Conservation (phyloP, 2,329 filamentous ascomycete genomes). For the Paraphaeosphaeria minitans region DNA sequence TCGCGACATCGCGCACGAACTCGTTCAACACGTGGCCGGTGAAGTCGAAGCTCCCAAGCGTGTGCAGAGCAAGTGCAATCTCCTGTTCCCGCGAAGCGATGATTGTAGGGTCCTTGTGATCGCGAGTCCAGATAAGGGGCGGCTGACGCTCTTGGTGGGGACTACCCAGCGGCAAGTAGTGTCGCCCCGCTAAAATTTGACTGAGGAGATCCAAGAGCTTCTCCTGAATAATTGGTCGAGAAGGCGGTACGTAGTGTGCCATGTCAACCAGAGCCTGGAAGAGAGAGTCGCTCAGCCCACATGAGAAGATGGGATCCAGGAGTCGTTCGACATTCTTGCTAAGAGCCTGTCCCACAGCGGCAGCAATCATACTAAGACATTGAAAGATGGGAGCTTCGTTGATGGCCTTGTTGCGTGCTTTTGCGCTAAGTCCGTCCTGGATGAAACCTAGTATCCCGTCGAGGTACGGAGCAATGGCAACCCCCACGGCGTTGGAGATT, state of each 20-base stretch:
- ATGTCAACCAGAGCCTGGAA: constrained; percentile 97
- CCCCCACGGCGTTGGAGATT: constrained; percentile 94
- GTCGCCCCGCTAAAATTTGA: constrained; percentile 87
- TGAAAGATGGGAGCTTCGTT: constrained; percentile 84
- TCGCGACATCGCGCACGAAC: constrained; percentile 96
- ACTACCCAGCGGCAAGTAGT: constrained; percentile 89
- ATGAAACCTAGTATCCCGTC: constrained; percentile 95
- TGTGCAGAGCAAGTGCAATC: constrained; percentile 91
- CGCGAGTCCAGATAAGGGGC: constrained; percentile 82
- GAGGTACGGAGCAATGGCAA: constrained; percentile 91
- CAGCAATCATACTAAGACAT: constrained; percentile 94
- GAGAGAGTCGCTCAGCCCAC: constrained; percentile 88
- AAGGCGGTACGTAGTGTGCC: constrained; percentile 97
- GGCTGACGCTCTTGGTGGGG: constrained; percentile 83
- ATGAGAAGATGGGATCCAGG: constrained; percentile 94
- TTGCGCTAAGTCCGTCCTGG: constrained; percentile 82
- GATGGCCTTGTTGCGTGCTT: constrained; percentile 66
- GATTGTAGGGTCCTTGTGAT: constrained; percentile 82
- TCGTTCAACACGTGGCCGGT: constrained; percentile 89
- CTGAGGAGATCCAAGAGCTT: constrained; percentile 93
- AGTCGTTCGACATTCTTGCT: constrained; percentile 98
- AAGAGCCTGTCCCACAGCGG: constrained; percentile 92
- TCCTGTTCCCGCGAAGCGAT: constrained; percentile 81
- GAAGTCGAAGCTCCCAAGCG: constrained; percentile 97
- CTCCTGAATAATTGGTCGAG: constrained; percentile 91